Base-by-base conservation (phyloP, 768 basidiomycete genomes). In the Lentinula guzmanii region DNA sequence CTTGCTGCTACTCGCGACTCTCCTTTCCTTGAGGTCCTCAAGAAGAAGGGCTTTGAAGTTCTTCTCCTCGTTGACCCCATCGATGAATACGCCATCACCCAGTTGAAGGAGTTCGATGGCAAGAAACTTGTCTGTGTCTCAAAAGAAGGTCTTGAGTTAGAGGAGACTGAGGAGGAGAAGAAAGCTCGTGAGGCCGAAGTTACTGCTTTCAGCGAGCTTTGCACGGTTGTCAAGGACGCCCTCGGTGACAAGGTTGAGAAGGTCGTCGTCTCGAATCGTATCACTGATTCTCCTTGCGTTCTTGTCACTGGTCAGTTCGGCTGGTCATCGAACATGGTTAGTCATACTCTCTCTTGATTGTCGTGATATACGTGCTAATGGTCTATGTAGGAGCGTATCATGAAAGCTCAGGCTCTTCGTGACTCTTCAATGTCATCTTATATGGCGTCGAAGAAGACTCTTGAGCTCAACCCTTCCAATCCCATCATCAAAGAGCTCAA, bases 181-280 rank as follows among this genome's bases (percentile, higher is more conserved):
- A 84, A 83, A 70, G 77, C 71, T 10, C 91, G 93, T 54, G 96
- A 98, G 81, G 84, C 87, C 64, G 93, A 96, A 76, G 85, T 81
- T 28, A 78, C 87, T 62, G 86, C 88, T 67, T 98, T 84, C 79
- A 82, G 84, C 70, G 93, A 94, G 64, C 85, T 99, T 62, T 95
- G 93, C 86, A 82, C 90, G 63, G 86, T 90, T 65, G 93, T 98
- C 81, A 99, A 98, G 86, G 96, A 99, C 69, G 92, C 91, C 61
- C 94, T 99, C 63, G 95, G 96, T 62, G 96, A 98, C 77, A 96
- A 95, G 84, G 95, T 99, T 65, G 97, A 99, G 85, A 99, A 99
- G 84, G 96, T 99, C 24, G 85, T 96, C 65, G 82, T 98, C 67
- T 98, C 96, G 51, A 98, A 96, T 86, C 93, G 96, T 76, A 96